Evolutionary conservation across 768 basidiomycete genomes (phyloP).

Genomic region (Lentinula raphanica): DNA sequence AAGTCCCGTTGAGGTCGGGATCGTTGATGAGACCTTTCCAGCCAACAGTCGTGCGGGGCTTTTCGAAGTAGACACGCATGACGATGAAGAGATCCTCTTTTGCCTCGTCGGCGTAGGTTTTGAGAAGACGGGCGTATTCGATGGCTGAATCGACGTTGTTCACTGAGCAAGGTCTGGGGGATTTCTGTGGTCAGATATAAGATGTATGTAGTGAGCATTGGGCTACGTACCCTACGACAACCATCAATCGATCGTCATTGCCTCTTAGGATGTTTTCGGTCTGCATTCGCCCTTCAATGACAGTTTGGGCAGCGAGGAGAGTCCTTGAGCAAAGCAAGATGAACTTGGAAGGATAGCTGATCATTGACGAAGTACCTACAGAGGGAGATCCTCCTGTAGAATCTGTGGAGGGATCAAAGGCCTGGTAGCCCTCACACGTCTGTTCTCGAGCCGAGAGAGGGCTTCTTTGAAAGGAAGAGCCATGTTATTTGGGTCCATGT

Average conservation of each 20-base stretch:
- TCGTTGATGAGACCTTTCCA: slow-evolving; percentile 99
- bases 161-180: slow-evolving; percentile 82
- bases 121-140: slow-evolving; percentile 80
- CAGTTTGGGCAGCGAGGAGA: slow-evolving; percentile 78
- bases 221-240: slow-evolving; percentile 75
- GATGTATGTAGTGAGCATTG: not conserved
- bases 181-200: too few species aligned
- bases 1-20: slow-evolving; percentile 87
- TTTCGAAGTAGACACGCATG: slow-evolving; percentile 99
- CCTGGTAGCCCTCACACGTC: slow-evolving; percentile 78
- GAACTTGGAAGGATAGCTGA: not conserved
- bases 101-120: slow-evolving; percentile 72
- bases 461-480: slow-evolving; percentile 77
- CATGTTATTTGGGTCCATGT: slow-evolving; percentile 44
- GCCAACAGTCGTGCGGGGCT: slow-evolving; percentile 91
- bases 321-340: slow-evolving; percentile 41
- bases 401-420: slow-evolving; percentile 95
- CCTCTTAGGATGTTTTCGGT: slow-evolving; percentile 79
- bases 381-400: slow-evolving; percentile 86
- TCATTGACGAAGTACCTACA: slow-evolving; percentile 41
- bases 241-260: slow-evolving; percentile 87
- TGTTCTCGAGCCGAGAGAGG: slow-evolving; percentile 76
- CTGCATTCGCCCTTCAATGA: slow-evolving; percentile 76
- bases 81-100: slow-evolving; percentile 88
- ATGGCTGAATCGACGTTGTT: slow-evolving; percentile 83